phyloP scores from a whole-genome alignment of 2,329 filamentous ascomycete species.

The Ilyonectria robusta region DNA sequence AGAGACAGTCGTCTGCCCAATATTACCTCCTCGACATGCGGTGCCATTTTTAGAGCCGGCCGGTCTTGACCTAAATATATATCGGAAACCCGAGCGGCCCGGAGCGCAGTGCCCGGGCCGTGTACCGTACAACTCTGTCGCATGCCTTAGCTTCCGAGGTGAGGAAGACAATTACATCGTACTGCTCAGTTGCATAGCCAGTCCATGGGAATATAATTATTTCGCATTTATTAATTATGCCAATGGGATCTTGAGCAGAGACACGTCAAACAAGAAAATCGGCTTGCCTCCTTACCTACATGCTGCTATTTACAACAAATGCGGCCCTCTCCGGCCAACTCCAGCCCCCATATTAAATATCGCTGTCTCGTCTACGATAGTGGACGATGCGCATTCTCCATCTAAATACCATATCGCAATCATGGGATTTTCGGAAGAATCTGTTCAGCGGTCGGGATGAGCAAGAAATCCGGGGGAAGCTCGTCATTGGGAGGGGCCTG shows the following conservation, averaged over 20 bases:
- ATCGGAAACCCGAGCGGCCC: neutral
- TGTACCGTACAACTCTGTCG: neutral
- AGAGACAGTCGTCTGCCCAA: neutral
- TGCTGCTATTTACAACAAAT: neutral
- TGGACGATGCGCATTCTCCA: neutral
- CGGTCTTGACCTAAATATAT: neutral
- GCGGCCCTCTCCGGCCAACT: neutral
- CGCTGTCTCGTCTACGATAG: neutral
- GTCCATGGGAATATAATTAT: no score
- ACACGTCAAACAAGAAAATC: neutral
- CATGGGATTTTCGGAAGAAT: conserved; percentile 38
- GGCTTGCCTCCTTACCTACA: neutral
- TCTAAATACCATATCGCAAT: neutral
- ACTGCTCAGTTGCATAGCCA: no score
- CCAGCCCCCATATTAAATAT: neutral
- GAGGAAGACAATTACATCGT: neutral
- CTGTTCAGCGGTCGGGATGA: conserved; percentile 18
- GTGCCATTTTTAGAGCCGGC: neutral
- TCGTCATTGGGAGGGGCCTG: conserved; percentile 39
- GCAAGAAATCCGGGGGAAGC: conserved; percentile 38
- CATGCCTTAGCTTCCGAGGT: neutral
- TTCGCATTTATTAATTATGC: no score
- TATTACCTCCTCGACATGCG: neutral
- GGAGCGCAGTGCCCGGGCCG: neutral
- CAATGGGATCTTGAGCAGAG: no score